A percentile compares a stretch with the other conserved stretches of the same genome.
These are phyloP conservation scores for Drechslera avenae DNA, from an alignment of 2,329 filamentous ascomycete species.

Conservation along the genomic window DNA sequence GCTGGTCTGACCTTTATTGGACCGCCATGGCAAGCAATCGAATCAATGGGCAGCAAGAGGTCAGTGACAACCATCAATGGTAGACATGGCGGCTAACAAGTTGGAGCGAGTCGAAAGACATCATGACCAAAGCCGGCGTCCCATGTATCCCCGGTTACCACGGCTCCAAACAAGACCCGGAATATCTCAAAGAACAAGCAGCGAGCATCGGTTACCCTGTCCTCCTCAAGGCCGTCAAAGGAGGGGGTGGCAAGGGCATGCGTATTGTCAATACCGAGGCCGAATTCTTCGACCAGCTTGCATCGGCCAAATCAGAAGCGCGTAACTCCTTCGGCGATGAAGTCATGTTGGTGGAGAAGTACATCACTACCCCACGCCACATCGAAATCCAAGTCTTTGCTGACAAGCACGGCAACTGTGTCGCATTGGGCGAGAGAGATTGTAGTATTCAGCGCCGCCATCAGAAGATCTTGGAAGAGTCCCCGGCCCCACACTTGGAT, in stretches of 20 bases:
- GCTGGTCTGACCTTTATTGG: constrained; percentile 95
- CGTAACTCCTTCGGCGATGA: constrained; percentile 69
- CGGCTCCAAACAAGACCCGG: constrained; percentile 75
- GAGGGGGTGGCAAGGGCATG: constrained; percentile 72
- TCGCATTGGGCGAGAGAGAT: constrained; percentile 68
- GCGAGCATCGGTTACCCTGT: constrained; percentile 71
- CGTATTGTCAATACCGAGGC: constrained; percentile 63
- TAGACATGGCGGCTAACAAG: constrained; percentile 10
- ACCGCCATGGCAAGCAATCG: constrained; percentile 76
- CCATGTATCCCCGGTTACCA: constrained; percentile 97
- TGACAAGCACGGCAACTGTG: constrained; percentile 67
- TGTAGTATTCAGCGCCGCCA: constrained; percentile 70
- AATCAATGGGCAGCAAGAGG: constrained; percentile 91
- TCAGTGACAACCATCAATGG: constrained; percentile 26
- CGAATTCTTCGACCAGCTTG: constrained; percentile 65
- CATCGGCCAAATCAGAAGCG: constrained; percentile 68
- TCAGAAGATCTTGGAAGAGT: constrained; percentile 71
- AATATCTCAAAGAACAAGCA: constrained; percentile 70
- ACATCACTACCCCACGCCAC: constrained; percentile 69
- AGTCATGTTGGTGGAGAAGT: constrained; percentile 70
- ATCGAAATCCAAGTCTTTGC: constrained; percentile 72
- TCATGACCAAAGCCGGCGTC: constrained; percentile 94
- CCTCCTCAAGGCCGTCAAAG: constrained; percentile 69
- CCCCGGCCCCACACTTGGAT: constrained; percentile 65
- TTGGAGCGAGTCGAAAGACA: constrained; percentile 78